These are phyloP conservation scores for Oryza officinalis DNA, from an alignment of 176 grass and related monocot species.

Conservation along the genomic window DNA sequence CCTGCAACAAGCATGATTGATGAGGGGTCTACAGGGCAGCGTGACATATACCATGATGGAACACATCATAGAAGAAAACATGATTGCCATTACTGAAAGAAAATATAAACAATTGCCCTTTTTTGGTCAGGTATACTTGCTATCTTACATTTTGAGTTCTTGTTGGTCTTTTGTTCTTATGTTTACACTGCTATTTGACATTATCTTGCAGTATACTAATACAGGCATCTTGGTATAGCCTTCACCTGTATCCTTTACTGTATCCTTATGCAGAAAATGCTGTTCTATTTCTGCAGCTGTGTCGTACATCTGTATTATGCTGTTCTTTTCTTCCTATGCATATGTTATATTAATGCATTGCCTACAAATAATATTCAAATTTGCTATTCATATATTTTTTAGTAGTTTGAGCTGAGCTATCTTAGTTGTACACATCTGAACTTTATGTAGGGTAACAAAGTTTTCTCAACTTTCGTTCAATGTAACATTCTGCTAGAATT, in stretches of 20 bases:
- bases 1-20: slow-evolving; percentile 15
- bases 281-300: slow-evolving; percentile 38
- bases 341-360: slow-evolving; percentile 8
- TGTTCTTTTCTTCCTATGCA: not conserved
- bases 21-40: slow-evolving; percentile 28
- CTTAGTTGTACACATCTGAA: not conserved
- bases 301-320: not conserved
- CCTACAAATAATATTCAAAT: slow-evolving; percentile 16
- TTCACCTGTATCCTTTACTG: slow-evolving; percentile 92
- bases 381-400: slow-evolving; percentile 3
- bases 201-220: slow-evolving; percentile 64
- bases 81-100: slow-evolving; percentile 34
- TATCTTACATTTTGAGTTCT: slow-evolving; percentile 29
- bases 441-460: not conserved
- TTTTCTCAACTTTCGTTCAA: slow-evolving; percentile 1
- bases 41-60: slow-evolving; percentile 36
- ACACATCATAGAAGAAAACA: slow-evolving; percentile 42
- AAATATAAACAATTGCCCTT: slow-evolving; percentile 34
- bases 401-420: not conserved
- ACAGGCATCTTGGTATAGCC: slow-evolving; percentile 53
- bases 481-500: slow-evolving; percentile 18
- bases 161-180: slow-evolving; percentile 13
- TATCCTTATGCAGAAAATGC: slow-evolving; percentile 68
- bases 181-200: slow-evolving; percentile 50
- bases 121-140: slow-evolving; percentile 48